These are phyloP conservation scores for Sugiyamaella neomexicana DNA, from an alignment of 1,139 yeast species.

Conservation along the genomic window DNA sequence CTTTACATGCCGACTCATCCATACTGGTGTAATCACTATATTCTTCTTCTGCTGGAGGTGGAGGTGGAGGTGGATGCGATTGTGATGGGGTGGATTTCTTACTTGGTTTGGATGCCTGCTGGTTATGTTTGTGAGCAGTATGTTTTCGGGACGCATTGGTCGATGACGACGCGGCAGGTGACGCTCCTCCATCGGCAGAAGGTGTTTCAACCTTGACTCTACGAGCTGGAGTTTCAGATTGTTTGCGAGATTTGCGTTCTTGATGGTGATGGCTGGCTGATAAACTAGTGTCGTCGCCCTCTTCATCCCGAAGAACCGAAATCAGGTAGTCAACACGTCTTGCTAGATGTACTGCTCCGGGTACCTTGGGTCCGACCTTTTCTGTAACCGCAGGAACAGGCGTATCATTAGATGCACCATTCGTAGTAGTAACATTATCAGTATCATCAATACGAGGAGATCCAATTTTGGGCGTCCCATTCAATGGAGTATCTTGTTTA, in stretches of 20 bases:
- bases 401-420: conserved; percentile 47
- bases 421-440: conserved; percentile 43
- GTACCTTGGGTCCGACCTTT: conserved; percentile 59
- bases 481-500: conserved; percentile 11
- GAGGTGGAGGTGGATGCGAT: conserved; percentile 2
- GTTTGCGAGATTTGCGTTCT: conserved; percentile 11
- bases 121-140: conserved; percentile 12
- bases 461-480: conserved; percentile 14
- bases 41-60: conserved; percentile 40
- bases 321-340: conserved; percentile 89
- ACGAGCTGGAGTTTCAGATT: conserved; percentile 21
- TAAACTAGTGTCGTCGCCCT: not conserved
- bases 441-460: conserved; percentile 17
- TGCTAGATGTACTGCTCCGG: conserved; percentile 92
- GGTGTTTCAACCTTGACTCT: conserved; percentile 13
- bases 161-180: not conserved
- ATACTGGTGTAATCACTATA: conserved; percentile 70
- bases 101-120: conserved; percentile 7
- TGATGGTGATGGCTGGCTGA: not conserved
- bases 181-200: conserved; percentile 1
- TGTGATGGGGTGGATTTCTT: conserved; percentile 12
- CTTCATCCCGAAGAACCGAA: conserved; percentile 58
- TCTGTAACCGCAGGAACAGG: conserved; percentile 19
- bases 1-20: conserved; percentile 75
- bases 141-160: conserved; percentile 3